phyloP scores from a whole-genome alignment of 148 eudicot species.

The Chenopodium formosanum region DNA sequence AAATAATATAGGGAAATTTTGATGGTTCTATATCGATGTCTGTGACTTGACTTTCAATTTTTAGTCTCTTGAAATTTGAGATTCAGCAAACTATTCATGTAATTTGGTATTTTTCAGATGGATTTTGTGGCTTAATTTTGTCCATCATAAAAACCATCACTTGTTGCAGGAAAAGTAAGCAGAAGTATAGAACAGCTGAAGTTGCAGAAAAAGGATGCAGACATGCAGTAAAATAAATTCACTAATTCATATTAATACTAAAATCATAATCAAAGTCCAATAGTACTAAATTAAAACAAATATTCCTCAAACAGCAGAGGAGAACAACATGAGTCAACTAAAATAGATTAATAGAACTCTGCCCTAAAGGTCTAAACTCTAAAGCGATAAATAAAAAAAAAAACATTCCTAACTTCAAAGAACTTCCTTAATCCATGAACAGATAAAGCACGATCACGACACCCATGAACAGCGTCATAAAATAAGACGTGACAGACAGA shows the following conservation, averaged over 20 bases:
- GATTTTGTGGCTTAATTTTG: neutral
- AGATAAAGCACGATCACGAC: conserved; percentile 36
- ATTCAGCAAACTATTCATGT: neutral
- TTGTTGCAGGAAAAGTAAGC: conserved; percentile 9
- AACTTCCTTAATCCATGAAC: conserved; percentile 30
- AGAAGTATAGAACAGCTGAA: neutral
- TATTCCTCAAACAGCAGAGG: conserved; percentile 1
- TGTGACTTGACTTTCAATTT: too few species aligned
- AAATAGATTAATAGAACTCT: neutral
- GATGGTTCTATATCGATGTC: neutral
- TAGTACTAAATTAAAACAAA: conserved; percentile 8
- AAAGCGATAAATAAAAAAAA: conserved; percentile 2
- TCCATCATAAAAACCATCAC: neutral
- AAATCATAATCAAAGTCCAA: conserved; percentile 12
- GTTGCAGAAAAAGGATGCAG: neutral
- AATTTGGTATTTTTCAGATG: neutral
- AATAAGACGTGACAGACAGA: conserved; percentile 38
- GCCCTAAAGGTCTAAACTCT: neutral
- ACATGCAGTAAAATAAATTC: neutral
- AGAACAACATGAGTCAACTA: conserved; percentile 9
- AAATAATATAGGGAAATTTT: conserved; percentile 15
- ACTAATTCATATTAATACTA: neutral
- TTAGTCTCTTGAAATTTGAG: neutral
- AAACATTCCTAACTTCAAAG: neutral
- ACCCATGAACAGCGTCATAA: conserved; percentile 35